phyloP scores from a whole-genome alignment of 176 grass and related monocot species.

The Dactylis glomerata region DNA sequence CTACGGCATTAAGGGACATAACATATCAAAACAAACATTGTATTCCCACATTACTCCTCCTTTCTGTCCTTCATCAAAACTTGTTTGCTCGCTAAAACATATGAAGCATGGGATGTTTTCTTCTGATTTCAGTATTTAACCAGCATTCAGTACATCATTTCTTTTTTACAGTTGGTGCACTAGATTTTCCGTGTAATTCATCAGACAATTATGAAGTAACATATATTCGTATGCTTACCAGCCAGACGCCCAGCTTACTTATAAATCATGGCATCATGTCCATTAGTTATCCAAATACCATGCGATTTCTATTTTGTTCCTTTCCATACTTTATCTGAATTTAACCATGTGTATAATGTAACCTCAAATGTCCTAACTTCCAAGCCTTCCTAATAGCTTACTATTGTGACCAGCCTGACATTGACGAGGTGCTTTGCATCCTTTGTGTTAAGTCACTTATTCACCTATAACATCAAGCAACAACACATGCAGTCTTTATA shows the following conservation, averaged over 20 bases:
- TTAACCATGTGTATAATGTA: not conserved
- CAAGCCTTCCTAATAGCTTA: not conserved
- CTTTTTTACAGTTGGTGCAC: not conserved
- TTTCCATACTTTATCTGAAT: not conserved
- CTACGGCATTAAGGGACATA: not conserved
- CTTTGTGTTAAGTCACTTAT: not conserved
- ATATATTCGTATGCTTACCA: not conserved
- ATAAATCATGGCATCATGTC: not conserved
- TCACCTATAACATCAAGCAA: not conserved
- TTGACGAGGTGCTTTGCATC: not conserved
- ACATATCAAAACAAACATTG: not conserved
- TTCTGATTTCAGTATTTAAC: not conserved
- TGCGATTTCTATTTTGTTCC: not conserved
- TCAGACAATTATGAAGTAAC: not conserved
- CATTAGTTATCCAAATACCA: not conserved
- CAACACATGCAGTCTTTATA: not conserved
- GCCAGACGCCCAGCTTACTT: not conserved
- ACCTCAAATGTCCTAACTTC: not conserved
- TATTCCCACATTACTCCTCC: not conserved
- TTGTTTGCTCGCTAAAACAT: not conserved
- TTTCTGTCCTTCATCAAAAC: not conserved
- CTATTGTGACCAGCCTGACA: not conserved
- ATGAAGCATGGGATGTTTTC: not conserved
- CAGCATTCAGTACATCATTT: not conserved
- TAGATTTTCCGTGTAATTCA: not conserved